phyloP scores from a whole-genome alignment of 208 protist species.

The Trypanosoma rangeli region DNA sequence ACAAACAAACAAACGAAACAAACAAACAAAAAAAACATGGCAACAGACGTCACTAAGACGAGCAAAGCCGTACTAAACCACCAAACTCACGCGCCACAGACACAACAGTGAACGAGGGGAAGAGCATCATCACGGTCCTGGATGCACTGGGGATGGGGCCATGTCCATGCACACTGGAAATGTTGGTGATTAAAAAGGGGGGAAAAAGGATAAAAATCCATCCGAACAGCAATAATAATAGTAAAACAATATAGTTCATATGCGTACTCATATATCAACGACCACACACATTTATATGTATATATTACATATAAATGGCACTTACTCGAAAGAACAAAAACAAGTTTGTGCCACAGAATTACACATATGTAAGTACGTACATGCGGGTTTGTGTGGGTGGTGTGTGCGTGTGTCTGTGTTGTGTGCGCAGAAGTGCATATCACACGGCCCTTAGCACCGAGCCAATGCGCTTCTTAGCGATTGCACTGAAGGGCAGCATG shows the following conservation, averaged over 20 bases:
- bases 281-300: constrained; percentile 8
- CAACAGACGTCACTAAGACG: too few relatives aligned
- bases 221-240: too few relatives aligned
- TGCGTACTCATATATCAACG: constrained; percentile 15
- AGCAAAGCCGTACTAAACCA: too few relatives aligned
- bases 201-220: constrained; percentile 20
- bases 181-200: neutral
- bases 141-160: too few relatives aligned
- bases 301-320: neutral
- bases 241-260: neutral
- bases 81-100: too few relatives aligned
- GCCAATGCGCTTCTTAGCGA: constrained; percentile 70
- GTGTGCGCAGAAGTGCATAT: too few relatives aligned
- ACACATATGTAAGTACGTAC: neutral
- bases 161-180: too few relatives aligned
- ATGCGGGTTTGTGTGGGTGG: neutral
- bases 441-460: constrained; percentile 1
- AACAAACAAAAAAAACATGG: too few relatives aligned
- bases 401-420: constrained; percentile 1
- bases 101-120: too few relatives aligned
- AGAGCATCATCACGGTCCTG: too few relatives aligned
- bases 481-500: constrained; percentile 63
- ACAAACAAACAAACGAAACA: too few relatives aligned
- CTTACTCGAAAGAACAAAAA: too few relatives aligned
- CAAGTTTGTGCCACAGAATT: neutral